Percentiles rank a stretch among this genome's conserved stretches.
These are phyloP conservation scores for Chrysopogon serrulatus DNA, from an alignment of 176 grass and related monocot genomes.

Conservation along the genomic window DNA sequence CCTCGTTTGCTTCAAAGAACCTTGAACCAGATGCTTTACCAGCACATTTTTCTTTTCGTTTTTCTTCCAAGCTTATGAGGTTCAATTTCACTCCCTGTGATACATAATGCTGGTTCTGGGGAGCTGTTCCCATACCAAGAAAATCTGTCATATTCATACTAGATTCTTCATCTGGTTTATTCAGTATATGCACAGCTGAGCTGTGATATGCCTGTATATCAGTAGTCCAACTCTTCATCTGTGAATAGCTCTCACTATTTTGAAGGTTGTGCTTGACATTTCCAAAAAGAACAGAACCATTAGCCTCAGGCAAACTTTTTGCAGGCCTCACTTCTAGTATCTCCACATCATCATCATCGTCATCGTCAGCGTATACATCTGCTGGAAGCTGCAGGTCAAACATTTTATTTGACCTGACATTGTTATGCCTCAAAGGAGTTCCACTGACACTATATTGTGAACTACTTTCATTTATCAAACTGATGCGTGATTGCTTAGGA, in stretches of 20 bases:
- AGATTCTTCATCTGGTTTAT: constrained; percentile 28
- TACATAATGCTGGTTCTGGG: constrained; percentile 13
- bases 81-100: constrained; percentile 32
- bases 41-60: constrained; percentile 8
- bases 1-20: constrained; percentile 13
- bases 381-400: constrained; percentile 45
- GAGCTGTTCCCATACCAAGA: constrained; percentile 8
- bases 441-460: constrained; percentile 25
- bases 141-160: constrained; percentile 28
- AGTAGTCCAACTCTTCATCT: constrained; percentile 24
- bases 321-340: constrained; percentile 30
- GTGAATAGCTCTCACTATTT: background rate
- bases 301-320: background rate
- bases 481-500: constrained; percentile 19
- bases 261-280: constrained; percentile 25
- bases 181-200: constrained; percentile 17
- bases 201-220: constrained; percentile 12
- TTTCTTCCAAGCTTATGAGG: constrained; percentile 22
- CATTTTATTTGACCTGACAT: constrained; percentile 27
- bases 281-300: constrained; percentile 16
- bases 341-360: constrained; percentile 32
- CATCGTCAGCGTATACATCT: constrained; percentile 39
- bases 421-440: constrained; percentile 19
- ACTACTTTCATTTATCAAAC: constrained; percentile 26
- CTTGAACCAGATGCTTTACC: constrained; percentile 32